Percentiles rank a stretch among this genome's conserved stretches.
Conservation (phyloP, 2,329 filamentous ascomycete genomes). For the Thielaviopsis euricoi region DNA sequence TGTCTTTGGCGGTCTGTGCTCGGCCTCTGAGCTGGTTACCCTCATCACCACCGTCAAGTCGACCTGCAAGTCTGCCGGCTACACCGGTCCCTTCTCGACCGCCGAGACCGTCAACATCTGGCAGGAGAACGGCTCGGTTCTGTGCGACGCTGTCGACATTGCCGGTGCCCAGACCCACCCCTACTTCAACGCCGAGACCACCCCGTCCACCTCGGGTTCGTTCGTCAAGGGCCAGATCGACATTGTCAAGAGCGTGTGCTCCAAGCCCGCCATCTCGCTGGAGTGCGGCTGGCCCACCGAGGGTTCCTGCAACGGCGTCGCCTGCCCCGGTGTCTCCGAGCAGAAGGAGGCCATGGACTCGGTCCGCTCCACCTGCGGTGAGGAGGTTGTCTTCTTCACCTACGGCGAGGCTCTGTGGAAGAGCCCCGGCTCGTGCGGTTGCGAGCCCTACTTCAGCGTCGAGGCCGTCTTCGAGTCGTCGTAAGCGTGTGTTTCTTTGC, state of each 20-base stretch:
- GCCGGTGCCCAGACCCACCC: conserved; percentile 79
- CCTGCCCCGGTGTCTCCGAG: conserved; percentile 47
- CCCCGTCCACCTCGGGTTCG: conserved; percentile 48
- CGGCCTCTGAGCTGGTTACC: conserved; percentile 43
- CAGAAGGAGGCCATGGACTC: conserved; percentile 57
- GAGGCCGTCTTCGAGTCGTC: conserved; percentile 12
- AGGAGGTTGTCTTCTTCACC: conserved; percentile 65
- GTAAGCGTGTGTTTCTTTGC: neutral
- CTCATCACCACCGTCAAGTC: conserved; percentile 55
- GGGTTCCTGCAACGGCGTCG: conserved; percentile 54
- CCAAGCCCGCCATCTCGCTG: conserved; percentile 61
- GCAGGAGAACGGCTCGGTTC: conserved; percentile 39
- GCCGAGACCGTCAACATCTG: conserved; percentile 73
- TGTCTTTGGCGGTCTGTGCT: conserved; percentile 56
- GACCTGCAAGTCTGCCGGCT: conserved; percentile 46
- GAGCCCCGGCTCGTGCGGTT: conserved; percentile 45
- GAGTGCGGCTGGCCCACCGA: conserved; percentile 79
- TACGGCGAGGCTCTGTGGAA: conserved; percentile 75
- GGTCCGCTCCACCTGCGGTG: conserved; percentile 50
- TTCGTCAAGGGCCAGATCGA: conserved; percentile 63
- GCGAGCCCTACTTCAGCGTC: conserved; percentile 69
- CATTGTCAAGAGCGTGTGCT: conserved; percentile 55
- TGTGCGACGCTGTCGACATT: conserved; percentile 64
- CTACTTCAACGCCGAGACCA: conserved; percentile 68
- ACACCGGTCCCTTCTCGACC: conserved; percentile 62